A percentile compares a stretch with the other conserved stretches of the same genome.
Conservation (phyloP, 805 yeast species). For the Candida anglica region DNA sequence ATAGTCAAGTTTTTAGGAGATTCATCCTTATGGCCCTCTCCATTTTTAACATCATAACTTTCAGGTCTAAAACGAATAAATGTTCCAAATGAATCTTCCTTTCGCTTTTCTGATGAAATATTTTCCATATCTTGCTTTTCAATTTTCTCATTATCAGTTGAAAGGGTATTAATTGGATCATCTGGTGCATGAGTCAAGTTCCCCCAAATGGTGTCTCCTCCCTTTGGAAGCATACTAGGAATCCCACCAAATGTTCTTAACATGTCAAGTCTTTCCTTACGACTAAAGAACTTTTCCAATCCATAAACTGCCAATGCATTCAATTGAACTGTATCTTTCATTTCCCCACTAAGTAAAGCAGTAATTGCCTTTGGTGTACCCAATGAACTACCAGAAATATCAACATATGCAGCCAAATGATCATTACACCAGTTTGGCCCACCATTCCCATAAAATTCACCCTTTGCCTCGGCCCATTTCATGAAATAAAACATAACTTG, state of each 20-base stretch:
- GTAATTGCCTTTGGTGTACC: constrained; percentile 96
- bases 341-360: constrained; percentile 93
- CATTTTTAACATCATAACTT: not conserved
- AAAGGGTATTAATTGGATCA: constrained; percentile 43
- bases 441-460: constrained; percentile 82
- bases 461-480: constrained; percentile 95
- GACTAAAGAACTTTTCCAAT: constrained; percentile 86
- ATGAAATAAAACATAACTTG: constrained; percentile 84
- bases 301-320: constrained; percentile 93
- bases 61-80: constrained; percentile 63
- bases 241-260: constrained; percentile 88
- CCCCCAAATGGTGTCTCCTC: constrained; percentile 92
- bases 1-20: constrained; percentile 58
- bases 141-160: constrained; percentile 11
- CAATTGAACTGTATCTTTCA: constrained; percentile 95
- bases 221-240: constrained; percentile 95
- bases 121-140: constrained; percentile 5
- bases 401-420: constrained; percentile 74
- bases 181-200: constrained; percentile 63
- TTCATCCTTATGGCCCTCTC: constrained; percentile 11
- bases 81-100: constrained; percentile 57
- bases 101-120: constrained; percentile 13
- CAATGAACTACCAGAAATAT: constrained; percentile 82
- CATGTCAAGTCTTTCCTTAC: constrained; percentile 85
- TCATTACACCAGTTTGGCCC: constrained; percentile 86